Evolutionary conservation across 1,284 basidiomycete species (phyloP), one percentile per base, ranked within the genome.

Genomic region (Ceratobasidium papillatum): DNA sequence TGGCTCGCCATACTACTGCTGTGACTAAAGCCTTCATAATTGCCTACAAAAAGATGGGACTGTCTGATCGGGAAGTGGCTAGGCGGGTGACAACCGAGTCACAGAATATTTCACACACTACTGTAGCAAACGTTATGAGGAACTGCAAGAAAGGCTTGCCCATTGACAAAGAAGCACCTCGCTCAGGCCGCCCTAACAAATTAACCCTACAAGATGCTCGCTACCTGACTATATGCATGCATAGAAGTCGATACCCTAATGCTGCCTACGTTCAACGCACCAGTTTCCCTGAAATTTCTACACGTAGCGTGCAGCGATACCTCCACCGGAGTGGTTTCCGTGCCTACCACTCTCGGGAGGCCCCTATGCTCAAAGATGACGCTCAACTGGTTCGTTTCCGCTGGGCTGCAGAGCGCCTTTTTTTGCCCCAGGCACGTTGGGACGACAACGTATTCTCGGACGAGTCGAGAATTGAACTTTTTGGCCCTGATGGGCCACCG

Each of bases 361-460:
- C 34, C 5, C 56, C 56, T 11, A n/a, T 59, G 4, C 56, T 59
- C 9, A 59, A 25, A 5, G 9, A 14, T 17, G 11, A 30, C 11
- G 25, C 27, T 11, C 5, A n/a, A 12, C 17, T 11, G 5, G 30
- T 30, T 59, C 56, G 56, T 59, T 59, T 30, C 5, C 11, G 56
- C 7, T 59, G 59, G 32, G 12, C 32, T 4, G 3, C 27, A n/a
- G 25, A n/a, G 19, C 32, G 36, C 9, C 19, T 38, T 11, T 34
- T 38, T 12, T 62, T 12, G 59, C 22, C 59, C 19, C 59, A 62
- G 34, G 11, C 38, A 38, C 12, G 8, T 11, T 62, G 36, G 59
- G 59, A 62, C 38, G 59, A 62, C 59, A 62, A 19, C 59, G 36
- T 62, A 12, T 62, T 62, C 38, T 62, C 59, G 7, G 59, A 62